Evolutionary conservation across 2,329 filamentous ascomycete species (phyloP).

Genomic region (Pestalotiopsis sp.): DNA sequence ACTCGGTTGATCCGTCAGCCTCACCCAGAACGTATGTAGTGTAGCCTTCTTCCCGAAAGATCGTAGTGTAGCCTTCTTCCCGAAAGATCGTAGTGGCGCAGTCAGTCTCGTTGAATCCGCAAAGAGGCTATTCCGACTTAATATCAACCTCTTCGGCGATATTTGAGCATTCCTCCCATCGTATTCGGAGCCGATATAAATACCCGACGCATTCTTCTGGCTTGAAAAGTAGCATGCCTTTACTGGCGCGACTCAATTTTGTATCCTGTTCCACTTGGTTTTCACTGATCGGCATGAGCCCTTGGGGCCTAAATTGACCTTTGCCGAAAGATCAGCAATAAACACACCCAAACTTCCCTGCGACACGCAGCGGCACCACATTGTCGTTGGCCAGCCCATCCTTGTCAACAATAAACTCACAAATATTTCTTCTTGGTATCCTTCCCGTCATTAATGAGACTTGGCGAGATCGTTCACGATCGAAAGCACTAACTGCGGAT

Average conservation of each 20-base stretch:
- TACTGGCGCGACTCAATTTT: not conserved
- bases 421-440: not conserved
- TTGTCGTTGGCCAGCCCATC: not conserved
- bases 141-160: too few relatives aligned
- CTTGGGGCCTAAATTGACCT: too few relatives aligned
- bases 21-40: too few relatives aligned
- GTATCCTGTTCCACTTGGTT: not conserved
- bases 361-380: not conserved
- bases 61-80: too few relatives aligned
- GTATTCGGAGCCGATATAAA: not conserved
- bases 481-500: not conserved
- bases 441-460: not conserved
- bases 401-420: not conserved
- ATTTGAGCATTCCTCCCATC: too few relatives aligned
- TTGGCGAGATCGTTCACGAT: not conserved
- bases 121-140: too few relatives aligned
- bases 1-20: too few relatives aligned
- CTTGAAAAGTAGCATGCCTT: not conserved
- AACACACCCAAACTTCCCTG: not conserved
- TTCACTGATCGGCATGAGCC: not conserved
- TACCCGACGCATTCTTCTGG: not conserved
- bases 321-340: not conserved
- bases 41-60: too few relatives aligned
- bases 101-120: too few relatives aligned
- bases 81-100: too few relatives aligned